Evolutionary conservation across 106 monocot genomes (phyloP).

Genomic region (Allium sativum): DNA sequence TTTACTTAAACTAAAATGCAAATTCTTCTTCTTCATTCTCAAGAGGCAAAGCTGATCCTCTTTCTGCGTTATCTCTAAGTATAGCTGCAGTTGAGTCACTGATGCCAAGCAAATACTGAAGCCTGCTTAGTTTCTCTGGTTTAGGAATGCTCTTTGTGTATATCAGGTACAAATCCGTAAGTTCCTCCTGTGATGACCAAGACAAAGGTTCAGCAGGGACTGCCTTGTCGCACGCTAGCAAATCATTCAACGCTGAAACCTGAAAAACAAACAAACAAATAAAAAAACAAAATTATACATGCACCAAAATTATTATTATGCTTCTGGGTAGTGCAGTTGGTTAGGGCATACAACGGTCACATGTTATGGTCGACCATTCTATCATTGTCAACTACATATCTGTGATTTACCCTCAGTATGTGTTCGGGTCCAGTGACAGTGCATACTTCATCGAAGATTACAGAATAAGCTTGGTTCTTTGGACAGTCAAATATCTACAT

Average conservation of each 20-base stretch:
- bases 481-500: too few relatives aligned
- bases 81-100: conserved; percentile 49
- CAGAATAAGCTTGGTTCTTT: too few relatives aligned
- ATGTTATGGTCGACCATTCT: too few relatives aligned
- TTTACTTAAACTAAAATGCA: conserved; percentile 31
- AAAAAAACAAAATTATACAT: neutral
- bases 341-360: too few relatives aligned
- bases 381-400: too few relatives aligned
- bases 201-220: conserved; percentile 60
- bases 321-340: too few relatives aligned
- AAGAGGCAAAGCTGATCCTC: conserved; percentile 34
- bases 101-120: conserved; percentile 76
- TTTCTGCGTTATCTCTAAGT: conserved; percentile 58
- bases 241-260: conserved; percentile 67
- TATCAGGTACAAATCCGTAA: conserved; percentile 60
- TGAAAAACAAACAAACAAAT: conserved; percentile 12
- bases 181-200: conserved; percentile 71
- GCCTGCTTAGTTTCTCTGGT: conserved; percentile 60
- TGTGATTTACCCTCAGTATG: too few relatives aligned
- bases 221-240: conserved; percentile 68
- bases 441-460: too few relatives aligned
- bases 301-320: neutral
- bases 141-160: conserved; percentile 85
- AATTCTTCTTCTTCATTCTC: conserved; percentile 76
- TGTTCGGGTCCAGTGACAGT: too few relatives aligned